phyloP scores from a whole-genome alignment of 1,284 basidiomycete genomes.

The Pascua guehoae region DNA sequence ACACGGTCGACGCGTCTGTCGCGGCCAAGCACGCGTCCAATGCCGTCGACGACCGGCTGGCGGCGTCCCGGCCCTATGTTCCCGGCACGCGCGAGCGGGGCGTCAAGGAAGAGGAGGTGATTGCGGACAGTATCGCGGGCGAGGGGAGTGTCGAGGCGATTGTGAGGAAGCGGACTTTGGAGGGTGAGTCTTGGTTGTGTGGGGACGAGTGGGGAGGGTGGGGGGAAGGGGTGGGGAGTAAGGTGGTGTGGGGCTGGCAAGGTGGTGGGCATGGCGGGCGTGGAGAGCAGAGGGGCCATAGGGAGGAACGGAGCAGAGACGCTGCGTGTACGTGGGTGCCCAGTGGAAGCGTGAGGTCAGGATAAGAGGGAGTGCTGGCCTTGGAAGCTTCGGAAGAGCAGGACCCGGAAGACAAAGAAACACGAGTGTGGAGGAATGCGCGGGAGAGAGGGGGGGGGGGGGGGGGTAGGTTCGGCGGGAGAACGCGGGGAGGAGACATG shows the following conservation, averaged over 20 bases:
- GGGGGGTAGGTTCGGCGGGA: too few species aligned
- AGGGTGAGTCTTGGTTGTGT: slow-evolving; percentile 57
- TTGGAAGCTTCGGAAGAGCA: too few species aligned
- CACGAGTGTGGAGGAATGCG: too few species aligned
- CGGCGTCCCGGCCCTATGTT: slow-evolving; percentile 1
- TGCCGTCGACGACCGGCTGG: slow-evolving; percentile 17
- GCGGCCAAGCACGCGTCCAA: slow-evolving; percentile 55
- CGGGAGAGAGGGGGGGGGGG: too few species aligned
- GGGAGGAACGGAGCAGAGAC: neutral
- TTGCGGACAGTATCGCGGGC: slow-evolving; percentile 73
- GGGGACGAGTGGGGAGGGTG: too few species aligned
- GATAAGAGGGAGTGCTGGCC: too few species aligned
- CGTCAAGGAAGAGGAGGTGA: slow-evolving; percentile 67
- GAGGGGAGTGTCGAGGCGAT: slow-evolving; percentile 76
- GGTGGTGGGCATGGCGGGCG: too few species aligned
- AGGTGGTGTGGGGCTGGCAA: too few species aligned
- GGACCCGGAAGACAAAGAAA: too few species aligned
- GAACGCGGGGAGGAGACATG: too few species aligned
- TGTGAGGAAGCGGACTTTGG: slow-evolving; percentile 68
- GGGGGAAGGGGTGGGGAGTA: neutral
- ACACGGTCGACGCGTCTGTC: slow-evolving; percentile 65
- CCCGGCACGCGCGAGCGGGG: slow-evolving; percentile 46
- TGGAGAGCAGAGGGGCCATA: too few species aligned
- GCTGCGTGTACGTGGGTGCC: neutral
- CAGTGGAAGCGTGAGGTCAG: neutral